Conservation (phyloP, 768 basidiomycete species). For the Tylopilus felleus region DNA sequence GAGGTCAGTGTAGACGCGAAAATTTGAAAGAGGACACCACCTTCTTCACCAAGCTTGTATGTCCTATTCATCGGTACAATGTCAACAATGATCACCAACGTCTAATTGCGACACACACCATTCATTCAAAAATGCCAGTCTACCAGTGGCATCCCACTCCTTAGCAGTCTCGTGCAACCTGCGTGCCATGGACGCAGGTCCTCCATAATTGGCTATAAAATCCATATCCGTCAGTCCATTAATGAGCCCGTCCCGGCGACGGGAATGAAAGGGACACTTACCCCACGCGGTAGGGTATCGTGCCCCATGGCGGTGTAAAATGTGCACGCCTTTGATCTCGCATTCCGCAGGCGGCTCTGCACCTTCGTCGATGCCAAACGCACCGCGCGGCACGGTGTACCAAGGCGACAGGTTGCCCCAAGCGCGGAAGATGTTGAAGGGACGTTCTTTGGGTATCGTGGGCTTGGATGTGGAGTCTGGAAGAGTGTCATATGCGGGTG, state of each 20-base stretch:
- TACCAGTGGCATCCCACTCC: slow-evolving; percentile 62
- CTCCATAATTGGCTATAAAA: slow-evolving; percentile 54
- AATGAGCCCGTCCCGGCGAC: background rate
- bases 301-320: slow-evolving; percentile 82
- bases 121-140: slow-evolving; percentile 72
- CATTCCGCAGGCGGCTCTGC: slow-evolving; percentile 71
- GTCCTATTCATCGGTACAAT: slow-evolving; percentile 47
- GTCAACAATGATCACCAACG: slow-evolving; percentile 1
- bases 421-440: slow-evolving; percentile 66
- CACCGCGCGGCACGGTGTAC: slow-evolving; percentile 65
- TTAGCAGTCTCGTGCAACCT: slow-evolving; percentile 53
- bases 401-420: slow-evolving; percentile 89
- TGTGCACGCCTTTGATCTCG: slow-evolving; percentile 67
- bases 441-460: slow-evolving; percentile 19
- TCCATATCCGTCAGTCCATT: background rate
- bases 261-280: slow-evolving; percentile 31
- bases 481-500: slow-evolving; percentile 37
- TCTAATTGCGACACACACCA: slow-evolving; percentile 47
- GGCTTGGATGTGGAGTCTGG: slow-evolving; percentile 11
- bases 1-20: background rate
- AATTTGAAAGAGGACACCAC: slow-evolving; percentile 32
- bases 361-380: slow-evolving; percentile 71
- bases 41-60: slow-evolving; percentile 87
- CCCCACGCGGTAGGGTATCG: slow-evolving; percentile 66
- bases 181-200: slow-evolving; percentile 53